phyloP scores from a whole-genome alignment of 2,329 filamentous ascomycete genomes.

The Magnaporthales sp. region DNA sequence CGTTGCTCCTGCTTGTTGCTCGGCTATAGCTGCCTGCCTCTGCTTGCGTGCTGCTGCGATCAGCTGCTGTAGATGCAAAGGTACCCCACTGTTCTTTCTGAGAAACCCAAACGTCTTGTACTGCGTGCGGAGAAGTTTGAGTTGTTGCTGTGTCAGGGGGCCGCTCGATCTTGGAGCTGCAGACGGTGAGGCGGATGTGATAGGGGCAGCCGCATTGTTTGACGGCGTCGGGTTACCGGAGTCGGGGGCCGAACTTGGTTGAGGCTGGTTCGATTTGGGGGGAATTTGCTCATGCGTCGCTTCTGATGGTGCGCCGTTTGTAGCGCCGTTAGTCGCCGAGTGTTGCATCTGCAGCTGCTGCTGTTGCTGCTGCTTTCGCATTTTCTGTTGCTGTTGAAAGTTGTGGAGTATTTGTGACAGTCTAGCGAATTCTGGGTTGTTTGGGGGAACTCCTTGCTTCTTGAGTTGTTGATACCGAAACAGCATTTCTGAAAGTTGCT shows the following conservation, averaged over 20 bases:
- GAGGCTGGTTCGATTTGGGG: slow-evolving; percentile 24
- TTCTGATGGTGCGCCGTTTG: slow-evolving; percentile 38
- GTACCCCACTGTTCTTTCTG: slow-evolving; percentile 78
- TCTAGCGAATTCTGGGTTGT: slow-evolving; percentile 83
- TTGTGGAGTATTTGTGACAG: slow-evolving; percentile 64
- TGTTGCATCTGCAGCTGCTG: slow-evolving; percentile 36
- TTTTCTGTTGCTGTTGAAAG: slow-evolving; percentile 37
- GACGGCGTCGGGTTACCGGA: slow-evolving; percentile 10
- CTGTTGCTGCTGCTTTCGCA: slow-evolving; percentile 20
- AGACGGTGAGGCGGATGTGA: slow-evolving; percentile 15
- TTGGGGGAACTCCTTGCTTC: slow-evolving; percentile 67
- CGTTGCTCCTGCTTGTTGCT: slow-evolving; percentile 32
- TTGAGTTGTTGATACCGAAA: slow-evolving; percentile 87
- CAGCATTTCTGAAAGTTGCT: slow-evolving; percentile 69
- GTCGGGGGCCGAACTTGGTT: slow-evolving; percentile 27
- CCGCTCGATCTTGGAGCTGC: slow-evolving; percentile 27
- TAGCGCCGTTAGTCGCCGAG: slow-evolving; percentile 38
- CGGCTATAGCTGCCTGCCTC: slow-evolving; percentile 45
- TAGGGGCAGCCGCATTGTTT: slow-evolving; percentile 19
- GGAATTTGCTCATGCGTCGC: slow-evolving; percentile 27
- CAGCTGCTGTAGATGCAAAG: slow-evolving; percentile 68
- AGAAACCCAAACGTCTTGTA: slow-evolving; percentile 88
- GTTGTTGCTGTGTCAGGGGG: slow-evolving; percentile 70
- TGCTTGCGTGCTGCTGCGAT: slow-evolving; percentile 70
- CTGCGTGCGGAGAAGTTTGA: slow-evolving; percentile 71